Evolutionary conservation across 495 filamentous ascomycete species (phyloP), one percentile per base, ranked within the genome.

Genomic region (Opeltia flavorubescens): DNA sequence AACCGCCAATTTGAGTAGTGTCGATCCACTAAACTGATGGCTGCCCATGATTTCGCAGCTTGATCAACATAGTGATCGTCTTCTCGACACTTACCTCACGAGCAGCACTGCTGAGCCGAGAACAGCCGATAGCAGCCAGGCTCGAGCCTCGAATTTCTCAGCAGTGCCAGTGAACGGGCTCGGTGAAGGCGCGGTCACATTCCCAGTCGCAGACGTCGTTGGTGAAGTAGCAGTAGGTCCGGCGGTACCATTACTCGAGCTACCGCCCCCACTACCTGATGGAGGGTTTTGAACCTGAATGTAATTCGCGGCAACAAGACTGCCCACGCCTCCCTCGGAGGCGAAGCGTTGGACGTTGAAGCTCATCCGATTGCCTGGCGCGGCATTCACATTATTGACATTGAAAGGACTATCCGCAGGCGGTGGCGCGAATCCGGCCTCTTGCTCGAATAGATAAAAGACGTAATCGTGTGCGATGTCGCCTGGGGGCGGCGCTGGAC

Each of bases 371-470:
- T 51, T 51, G n/a, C 13, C 20, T 20, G 27, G 18, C 7, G 17
- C 26, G 13, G n/a, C 21, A 29, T 47, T 47, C 5, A 51, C 44
- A 23, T 47, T 51, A 7, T 27, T 27, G 9, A 18, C 21, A 38
- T 28, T 47, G 13, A 51, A 51, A 1, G 44, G 44, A 18, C 44
- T 43, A 24, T 42, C 35, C 2, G 20, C 44, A 3, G 49, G 20
- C 26, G 49, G 49, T 18, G 49, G 44, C 24, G 29, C 28, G 46
- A 47, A 47, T 2, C 33, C 44, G 11, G 20, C 26, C 24, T 42
- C 27, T 34, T 51, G 49, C 24, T 41, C n/a, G 44, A 51, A 51
- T 4, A 51, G 49, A 23, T 51, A 51, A 36, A 47, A 51, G 35
- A 41, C 44, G 40, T 51, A 51, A 0, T 24, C 27, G 28, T 51